Evolutionary conservation across 1,139 yeast genomes (phyloP), one percentile per base, ranked within the genome.

Genomic region (Debaryomyces sp.): DNA sequence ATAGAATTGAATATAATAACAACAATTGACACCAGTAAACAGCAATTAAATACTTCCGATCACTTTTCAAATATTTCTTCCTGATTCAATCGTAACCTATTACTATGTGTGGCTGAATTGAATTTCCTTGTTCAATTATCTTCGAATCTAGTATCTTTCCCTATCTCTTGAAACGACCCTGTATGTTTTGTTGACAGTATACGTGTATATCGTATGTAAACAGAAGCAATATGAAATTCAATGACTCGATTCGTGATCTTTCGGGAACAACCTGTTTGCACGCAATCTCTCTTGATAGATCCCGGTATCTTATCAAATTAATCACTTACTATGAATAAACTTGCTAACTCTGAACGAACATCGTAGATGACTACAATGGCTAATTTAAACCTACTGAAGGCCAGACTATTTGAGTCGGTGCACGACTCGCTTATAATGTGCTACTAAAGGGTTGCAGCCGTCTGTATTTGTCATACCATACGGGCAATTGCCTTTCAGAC

Each of bases 151-250:
- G 17, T 40, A 22, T 41, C 35, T 12, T 41, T 37, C 22, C 7
- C 22, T 26, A 15, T 23, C 30, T 23, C 13, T 37, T 13, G 15
- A 8, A 37, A 37, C 23, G 13, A 37, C 22, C 4, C 22, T 5
- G 23, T 5, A 21, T 30, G 35, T 30, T 35, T 32, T 41, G 43
- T 30, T 21, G 43, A 41, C 32, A 30, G 22, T 27, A 41, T 41
- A 41, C 43, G 37, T 41, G 43, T 41, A 41, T 24, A 41, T 37
- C 29, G 29, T 37, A 15, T 8, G 41, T 30, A 18, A 41, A 41
- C 34, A 21, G 35, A 13, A 41, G 29, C 24, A 17, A 32, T 29
- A 41, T 6, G 29, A 10, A 30, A 41, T 22, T 30, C 43, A 41
- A 22, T 30, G 12, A 41, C 36, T 26, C 17, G 24, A 30, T 27